A percentile compares a stretch with the other conserved stretches of the same genome.
Conservation (phyloP, 306 rosid species). For the Benincasa hispida region DNA sequence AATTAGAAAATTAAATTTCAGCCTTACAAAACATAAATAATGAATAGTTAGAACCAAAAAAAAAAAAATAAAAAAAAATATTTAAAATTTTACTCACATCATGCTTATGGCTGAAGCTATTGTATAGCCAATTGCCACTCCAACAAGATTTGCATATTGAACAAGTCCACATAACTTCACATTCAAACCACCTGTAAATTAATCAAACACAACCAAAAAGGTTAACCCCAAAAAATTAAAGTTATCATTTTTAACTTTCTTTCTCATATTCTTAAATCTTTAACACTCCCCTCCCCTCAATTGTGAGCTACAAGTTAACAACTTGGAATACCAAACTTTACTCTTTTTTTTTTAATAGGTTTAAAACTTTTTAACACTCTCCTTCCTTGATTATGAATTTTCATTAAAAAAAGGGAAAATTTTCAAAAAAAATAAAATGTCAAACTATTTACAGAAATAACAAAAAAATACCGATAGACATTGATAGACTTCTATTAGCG, state of each 20-base stretch:
- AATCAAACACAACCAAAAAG: background rate
- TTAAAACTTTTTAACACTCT: too few species aligned
- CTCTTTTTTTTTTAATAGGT: too few species aligned
- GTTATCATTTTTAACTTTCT: background rate
- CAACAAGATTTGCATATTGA: conserved; percentile 63
- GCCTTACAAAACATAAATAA: background rate
- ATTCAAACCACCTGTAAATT: conserved; percentile 40
- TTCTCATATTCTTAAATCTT: background rate
- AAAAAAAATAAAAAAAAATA: too few species aligned
- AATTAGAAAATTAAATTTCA: background rate
- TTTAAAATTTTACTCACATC: conserved; percentile 52
- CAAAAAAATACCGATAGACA: too few species aligned
- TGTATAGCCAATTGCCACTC: conserved; percentile 72
- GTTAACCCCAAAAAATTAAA: background rate
- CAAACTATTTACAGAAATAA: too few species aligned
- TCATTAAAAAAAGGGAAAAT: too few species aligned
- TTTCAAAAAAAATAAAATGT: too few species aligned
- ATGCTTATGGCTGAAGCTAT: conserved; percentile 70
- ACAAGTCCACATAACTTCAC: conserved; percentile 63
- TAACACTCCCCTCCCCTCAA: background rate
- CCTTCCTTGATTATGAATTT: too few species aligned
- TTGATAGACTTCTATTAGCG: too few species aligned
- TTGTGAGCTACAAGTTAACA: background rate
- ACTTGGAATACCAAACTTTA: too few species aligned
- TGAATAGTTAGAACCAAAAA: background rate